Conservation (phyloP, 495 filamentous ascomycete genomes). For the Neurospora tetraspora region DNA sequence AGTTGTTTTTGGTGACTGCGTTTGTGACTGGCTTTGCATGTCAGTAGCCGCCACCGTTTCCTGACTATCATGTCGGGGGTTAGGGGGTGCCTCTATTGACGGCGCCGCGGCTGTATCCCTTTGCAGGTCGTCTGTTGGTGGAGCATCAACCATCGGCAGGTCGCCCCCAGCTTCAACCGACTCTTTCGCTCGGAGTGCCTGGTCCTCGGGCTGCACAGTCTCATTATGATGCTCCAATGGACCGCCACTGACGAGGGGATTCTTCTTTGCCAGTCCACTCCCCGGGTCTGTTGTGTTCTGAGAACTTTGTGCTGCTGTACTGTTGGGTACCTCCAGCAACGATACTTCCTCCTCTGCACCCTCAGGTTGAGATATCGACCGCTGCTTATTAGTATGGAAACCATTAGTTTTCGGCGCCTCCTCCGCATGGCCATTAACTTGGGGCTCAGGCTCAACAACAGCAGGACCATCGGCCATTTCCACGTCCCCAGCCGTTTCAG, state of each 20-base stretch:
- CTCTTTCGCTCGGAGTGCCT: slow-evolving; percentile 10
- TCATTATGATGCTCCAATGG: background rate
- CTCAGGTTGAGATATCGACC: background rate
- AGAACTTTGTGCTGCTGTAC: background rate
- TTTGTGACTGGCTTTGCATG: slow-evolving; percentile 32
- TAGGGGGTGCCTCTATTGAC: slow-evolving; percentile 10
- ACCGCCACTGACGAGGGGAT: background rate
- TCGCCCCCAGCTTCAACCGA: slow-evolving; percentile 37
- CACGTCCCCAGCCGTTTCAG: slow-evolving; percentile 10
- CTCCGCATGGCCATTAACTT: background rate
- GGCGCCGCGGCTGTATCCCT: slow-evolving; percentile 14
- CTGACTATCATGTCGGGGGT: slow-evolving; percentile 16
- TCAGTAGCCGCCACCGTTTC: slow-evolving; percentile 30
- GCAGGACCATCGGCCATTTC: slow-evolving; percentile 27
- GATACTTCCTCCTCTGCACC: background rate
- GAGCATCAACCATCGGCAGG: slow-evolving; percentile 35
- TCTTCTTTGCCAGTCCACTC: background rate
- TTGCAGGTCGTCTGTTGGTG: background rate
- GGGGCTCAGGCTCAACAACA: slow-evolving; percentile 16
- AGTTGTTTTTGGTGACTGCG: slow-evolving; percentile 49
- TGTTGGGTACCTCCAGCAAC: background rate
- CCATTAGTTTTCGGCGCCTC: background rate
- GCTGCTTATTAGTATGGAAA: background rate
- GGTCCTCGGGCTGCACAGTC: background rate
- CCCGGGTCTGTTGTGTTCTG: background rate